Base-by-base conservation (phyloP, 768 basidiomycete genomes). In the Lentinus tigrinus region DNA sequence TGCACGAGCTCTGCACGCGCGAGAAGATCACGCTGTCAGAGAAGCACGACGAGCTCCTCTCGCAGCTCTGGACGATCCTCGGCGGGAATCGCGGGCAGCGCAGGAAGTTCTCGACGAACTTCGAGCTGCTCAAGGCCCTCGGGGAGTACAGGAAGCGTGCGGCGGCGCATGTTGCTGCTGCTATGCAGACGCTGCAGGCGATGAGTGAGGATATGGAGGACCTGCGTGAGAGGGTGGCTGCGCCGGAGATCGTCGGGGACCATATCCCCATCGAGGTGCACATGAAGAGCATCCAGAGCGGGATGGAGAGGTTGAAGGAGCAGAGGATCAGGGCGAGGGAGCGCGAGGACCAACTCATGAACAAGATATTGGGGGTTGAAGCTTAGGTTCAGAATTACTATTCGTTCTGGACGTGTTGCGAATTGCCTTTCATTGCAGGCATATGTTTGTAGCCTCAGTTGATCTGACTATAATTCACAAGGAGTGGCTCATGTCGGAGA, bases 151-250 rank as follows among this genome's bases (percentile, higher is more conserved):
- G 88, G 63, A 80, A 78, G 62, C 77, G 79, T 58, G 90, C 91
- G 4, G 70, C 78, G 38, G 81, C 75, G 10, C 89, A 88, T 60
- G 88, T 93, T n/a, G 79, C 78, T 31, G 82, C 81, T 0, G 81
- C 88, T 14, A 66, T 89, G 64, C 84, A 85, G 51, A 77, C 83
- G 10, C 72, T 93, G 60, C 72, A 82, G 27, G 74, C 75, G 38
- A 81, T 91, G 84, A 82, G 81, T 61, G 84, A 81, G 36, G 89
- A 91, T 60, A 84, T 92, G 77, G 88, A 89, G 67, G 88, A 89
- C 43, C 72, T 93, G 58, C 77, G 90, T 59, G 87, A 89, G 66
- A 76, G 87, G 17, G 87, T 89, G 1, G 81, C 88, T 4, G 80
- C 83, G 31, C 89, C 91, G 1, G 83, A 84, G 49, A 70, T 92